Evolutionary conservation across 2,329 filamentous ascomycete species (phyloP).

Genomic region (Trichophyton benhamiae): DNA sequence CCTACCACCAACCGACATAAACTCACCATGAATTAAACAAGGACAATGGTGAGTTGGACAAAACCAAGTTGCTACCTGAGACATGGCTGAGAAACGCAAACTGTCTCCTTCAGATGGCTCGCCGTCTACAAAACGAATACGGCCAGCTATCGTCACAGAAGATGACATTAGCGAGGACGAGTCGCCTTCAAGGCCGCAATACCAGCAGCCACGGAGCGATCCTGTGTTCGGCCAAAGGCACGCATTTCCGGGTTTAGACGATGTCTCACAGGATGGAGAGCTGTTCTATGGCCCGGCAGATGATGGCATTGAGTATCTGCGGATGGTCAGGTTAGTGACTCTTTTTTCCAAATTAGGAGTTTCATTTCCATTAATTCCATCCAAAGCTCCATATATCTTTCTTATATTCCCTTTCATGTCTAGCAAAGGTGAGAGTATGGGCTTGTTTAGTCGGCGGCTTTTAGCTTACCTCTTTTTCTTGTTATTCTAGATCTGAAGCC

Average conservation of each 20-base stretch:
- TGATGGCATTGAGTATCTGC: constrained; percentile 58
- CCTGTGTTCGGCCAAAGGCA: constrained; percentile 59
- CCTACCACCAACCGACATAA: neutral
- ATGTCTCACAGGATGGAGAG: constrained; percentile 38
- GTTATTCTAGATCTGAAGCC: constrained; percentile 15
- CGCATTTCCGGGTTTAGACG: constrained; percentile 54
- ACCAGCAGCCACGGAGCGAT: constrained; percentile 40
- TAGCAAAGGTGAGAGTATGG: neutral
- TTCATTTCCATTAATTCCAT: neutral
- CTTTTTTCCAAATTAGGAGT: neutral
- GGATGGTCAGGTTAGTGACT: constrained; percentile 51
- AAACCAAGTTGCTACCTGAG: neutral
- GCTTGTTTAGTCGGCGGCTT: neutral
- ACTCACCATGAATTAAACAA: neutral
- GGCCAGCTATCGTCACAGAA: constrained; percentile 17
- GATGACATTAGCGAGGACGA: constrained; percentile 20
- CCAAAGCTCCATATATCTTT: neutral
- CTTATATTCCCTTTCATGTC: neutral
- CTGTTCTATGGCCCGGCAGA: constrained; percentile 55
- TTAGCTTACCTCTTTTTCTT: neutral
- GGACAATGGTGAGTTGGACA: neutral
- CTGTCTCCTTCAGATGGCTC: constrained; percentile 4
- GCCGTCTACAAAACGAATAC: constrained; percentile 21
- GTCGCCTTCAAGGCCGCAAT: constrained; percentile 9
- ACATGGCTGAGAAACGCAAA: constrained; percentile 13